Conservation (phyloP, 2,329 filamentous ascomycete genomes). For the Talaromyces islandicus region DNA sequence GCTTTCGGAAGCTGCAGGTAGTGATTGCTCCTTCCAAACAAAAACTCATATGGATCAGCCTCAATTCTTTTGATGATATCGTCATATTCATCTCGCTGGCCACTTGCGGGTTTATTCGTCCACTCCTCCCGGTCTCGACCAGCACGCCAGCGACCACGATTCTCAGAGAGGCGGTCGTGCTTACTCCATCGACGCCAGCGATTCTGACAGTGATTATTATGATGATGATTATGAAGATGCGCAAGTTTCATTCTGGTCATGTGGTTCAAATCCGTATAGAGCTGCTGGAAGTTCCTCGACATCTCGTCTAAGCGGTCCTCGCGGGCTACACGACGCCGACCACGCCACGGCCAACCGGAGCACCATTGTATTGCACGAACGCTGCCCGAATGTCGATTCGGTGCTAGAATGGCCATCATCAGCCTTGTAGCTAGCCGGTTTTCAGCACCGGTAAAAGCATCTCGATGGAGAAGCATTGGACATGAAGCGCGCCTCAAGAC, state of each 20-base stretch:
- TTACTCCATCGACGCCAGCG: background rate
- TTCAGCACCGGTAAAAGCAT: background rate
- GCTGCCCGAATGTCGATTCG: background rate
- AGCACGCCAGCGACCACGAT: background rate
- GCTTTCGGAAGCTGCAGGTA: conserved; percentile 13
- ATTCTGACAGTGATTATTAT: background rate
- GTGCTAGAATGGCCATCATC: background rate
- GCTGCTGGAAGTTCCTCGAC: background rate
- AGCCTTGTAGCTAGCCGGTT: background rate
- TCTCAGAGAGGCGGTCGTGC: background rate
- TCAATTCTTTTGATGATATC: conserved; percentile 30
- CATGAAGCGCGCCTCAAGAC: background rate
- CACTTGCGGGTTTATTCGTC: conserved; percentile 17
- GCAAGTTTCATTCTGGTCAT: background rate
- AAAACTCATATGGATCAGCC: conserved; percentile 32
- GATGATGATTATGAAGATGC: background rate
- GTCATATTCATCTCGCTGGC: conserved; percentile 23
- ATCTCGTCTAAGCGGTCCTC: background rate
- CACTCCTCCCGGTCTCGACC: conserved; percentile 8
- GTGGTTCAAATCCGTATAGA: background rate
- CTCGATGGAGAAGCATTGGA: background rate
- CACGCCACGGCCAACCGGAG: background rate
- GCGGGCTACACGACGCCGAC: background rate
- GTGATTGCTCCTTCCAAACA: conserved; percentile 33
- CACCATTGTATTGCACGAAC: background rate